Conservation (phyloP, 148 eudicot species). For the Spergularia marina region DNA sequence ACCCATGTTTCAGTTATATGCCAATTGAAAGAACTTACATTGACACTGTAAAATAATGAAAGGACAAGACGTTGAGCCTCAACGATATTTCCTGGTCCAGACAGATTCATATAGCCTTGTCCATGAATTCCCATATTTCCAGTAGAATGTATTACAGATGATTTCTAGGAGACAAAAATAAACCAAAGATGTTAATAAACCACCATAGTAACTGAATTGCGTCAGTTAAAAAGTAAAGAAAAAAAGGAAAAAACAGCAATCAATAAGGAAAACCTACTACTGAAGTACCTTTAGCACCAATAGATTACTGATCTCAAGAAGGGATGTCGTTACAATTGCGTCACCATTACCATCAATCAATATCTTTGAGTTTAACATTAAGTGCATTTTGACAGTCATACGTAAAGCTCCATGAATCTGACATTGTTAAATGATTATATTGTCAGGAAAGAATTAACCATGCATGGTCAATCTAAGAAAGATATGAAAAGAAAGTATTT, state of each 20-base stretch:
- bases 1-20: neutral
- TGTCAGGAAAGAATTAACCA: slow-evolving; percentile 10
- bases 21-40: slow-evolving; percentile 52
- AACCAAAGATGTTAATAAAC: slow-evolving; percentile 10
- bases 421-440: slow-evolving; percentile 11
- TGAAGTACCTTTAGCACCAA: slow-evolving; percentile 76
- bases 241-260: slow-evolving; percentile 8
- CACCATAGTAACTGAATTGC: neutral
- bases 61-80: slow-evolving; percentile 94
- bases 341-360: slow-evolving; percentile 74
- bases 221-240: neutral
- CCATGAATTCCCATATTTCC: slow-evolving; percentile 96
- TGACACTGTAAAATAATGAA: slow-evolving; percentile 77
- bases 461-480: neutral
- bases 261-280: slow-evolving; percentile 1
- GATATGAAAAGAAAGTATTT: neutral
- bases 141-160: slow-evolving; percentile 80
- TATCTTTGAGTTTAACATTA: slow-evolving; percentile 88
- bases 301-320: slow-evolving; percentile 93
- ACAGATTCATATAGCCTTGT: slow-evolving; percentile 82
- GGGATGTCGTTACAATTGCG: slow-evolving; percentile 72
- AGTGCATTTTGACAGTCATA: slow-evolving; percentile 91
- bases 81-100: slow-evolving; percentile 89
- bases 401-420: slow-evolving; percentile 94
- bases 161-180: slow-evolving; percentile 46